These are phyloP conservation scores for Stagonosporopsis cucurbitacearum DNA, from an alignment of 2,329 filamentous ascomycete species.

Conservation along the genomic window DNA sequence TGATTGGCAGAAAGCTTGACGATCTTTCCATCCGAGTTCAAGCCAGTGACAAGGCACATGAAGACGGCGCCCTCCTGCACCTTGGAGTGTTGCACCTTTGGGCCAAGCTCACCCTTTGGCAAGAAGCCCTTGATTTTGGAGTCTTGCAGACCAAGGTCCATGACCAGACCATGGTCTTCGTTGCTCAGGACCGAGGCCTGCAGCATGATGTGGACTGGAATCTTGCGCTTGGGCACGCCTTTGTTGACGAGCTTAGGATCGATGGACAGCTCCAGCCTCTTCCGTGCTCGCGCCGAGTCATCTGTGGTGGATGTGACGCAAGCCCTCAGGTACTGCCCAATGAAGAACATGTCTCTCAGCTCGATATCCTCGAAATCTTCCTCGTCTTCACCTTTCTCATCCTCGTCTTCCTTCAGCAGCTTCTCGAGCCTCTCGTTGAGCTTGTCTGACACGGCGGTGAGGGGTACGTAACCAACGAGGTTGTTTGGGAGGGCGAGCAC, in stretches of 20 bases:
- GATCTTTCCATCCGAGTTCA: constrained; percentile 79
- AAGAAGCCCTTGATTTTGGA: constrained; percentile 79
- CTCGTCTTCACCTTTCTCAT: constrained; percentile 61
- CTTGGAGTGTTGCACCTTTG: constrained; percentile 67
- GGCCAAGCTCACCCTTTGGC: constrained; percentile 79
- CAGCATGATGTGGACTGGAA: constrained; percentile 77
- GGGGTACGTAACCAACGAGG: constrained; percentile 83
- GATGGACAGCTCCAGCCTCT: constrained; percentile 85
- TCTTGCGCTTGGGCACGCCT: constrained; percentile 72
- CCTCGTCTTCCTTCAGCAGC: constrained; percentile 66
- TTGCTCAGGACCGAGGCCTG: constrained; percentile 89
- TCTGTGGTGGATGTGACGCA: constrained; percentile 81
- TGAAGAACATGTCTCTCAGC: constrained; percentile 73
- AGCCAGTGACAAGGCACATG: constrained; percentile 79
- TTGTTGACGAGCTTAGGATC: constrained; percentile 80
- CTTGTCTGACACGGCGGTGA: constrained; percentile 87
- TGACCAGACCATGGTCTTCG: constrained; percentile 94
- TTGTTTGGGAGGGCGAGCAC: constrained; percentile 90
- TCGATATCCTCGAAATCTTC: constrained; percentile 67
- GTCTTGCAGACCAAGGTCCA: constrained; percentile 83
- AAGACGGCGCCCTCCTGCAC: constrained; percentile 85
- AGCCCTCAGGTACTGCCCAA: constrained; percentile 88
- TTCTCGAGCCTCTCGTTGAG: constrained; percentile 78
- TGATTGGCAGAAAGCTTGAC: constrained; percentile 82
- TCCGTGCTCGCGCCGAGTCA: constrained; percentile 71